phyloP scores from a whole-genome alignment of 768 basidiomycete genomes.

The Crepidotus variabilis region DNA sequence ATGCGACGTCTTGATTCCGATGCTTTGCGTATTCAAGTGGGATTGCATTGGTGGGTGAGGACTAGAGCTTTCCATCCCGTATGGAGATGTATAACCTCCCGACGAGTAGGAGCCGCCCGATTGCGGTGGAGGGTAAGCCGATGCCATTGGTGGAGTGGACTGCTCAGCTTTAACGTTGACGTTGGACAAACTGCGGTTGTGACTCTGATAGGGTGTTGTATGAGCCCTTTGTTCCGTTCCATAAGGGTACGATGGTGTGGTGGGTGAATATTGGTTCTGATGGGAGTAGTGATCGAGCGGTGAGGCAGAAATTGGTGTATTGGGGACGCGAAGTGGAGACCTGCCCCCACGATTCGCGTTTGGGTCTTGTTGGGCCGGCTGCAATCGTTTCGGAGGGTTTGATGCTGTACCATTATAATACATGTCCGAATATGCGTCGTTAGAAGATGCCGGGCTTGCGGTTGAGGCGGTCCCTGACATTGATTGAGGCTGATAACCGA shows the following conservation, averaged over 20 bases:
- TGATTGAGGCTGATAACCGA: slow-evolving; percentile 55
- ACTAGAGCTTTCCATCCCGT: slow-evolving; percentile 63
- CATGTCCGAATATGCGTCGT: slow-evolving; percentile 54
- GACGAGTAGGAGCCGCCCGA: slow-evolving; percentile 24
- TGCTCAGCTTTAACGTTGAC: slow-evolving; percentile 27
- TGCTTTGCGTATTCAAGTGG: slow-evolving; percentile 46
- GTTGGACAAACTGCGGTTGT: slow-evolving; percentile 56
- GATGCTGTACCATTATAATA: slow-evolving; percentile 52
- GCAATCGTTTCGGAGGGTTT: slow-evolving; percentile 53
- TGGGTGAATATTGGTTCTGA: slow-evolving; percentile 64
- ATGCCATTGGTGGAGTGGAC: slow-evolving; percentile 40
- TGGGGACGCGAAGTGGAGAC: slow-evolving; percentile 60
- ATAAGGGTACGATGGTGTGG: slow-evolving; percentile 46
- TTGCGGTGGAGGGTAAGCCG: slow-evolving; percentile 56
- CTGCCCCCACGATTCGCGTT: slow-evolving; percentile 47
- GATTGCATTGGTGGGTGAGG: slow-evolving; percentile 52
- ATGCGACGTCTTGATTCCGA: slow-evolving; percentile 50
- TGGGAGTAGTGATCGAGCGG: slow-evolving; percentile 71
- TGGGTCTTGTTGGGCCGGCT: slow-evolving; percentile 47
- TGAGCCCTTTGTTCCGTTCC: slow-evolving; percentile 37
- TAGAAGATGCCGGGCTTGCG: slow-evolving; percentile 31
- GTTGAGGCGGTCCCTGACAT: slow-evolving; percentile 27
- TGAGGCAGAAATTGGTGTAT: slow-evolving; percentile 39
- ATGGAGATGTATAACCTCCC: slow-evolving; percentile 43
- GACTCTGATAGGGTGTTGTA: slow-evolving; percentile 46